phyloP scores from a whole-genome alignment of 2,329 filamentous ascomycete species.

The Colletotrichum sp. region DNA sequence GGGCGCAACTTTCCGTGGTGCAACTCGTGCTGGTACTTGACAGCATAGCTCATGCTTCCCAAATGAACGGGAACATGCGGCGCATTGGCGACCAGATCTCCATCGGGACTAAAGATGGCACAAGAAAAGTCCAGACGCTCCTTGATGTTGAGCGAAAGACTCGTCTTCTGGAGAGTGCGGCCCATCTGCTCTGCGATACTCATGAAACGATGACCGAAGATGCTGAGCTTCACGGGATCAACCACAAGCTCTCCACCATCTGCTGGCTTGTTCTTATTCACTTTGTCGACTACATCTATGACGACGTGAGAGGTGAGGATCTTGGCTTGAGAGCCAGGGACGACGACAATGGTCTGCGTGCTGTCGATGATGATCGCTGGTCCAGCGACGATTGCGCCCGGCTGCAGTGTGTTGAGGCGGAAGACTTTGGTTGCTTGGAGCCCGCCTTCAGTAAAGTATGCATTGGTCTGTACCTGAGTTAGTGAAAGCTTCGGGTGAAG shows the following conservation, averaged over 20 bases:
- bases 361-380: constrained; percentile 72
- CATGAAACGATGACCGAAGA: constrained; percentile 85
- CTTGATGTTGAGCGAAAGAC: constrained; percentile 81
- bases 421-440: constrained; percentile 65
- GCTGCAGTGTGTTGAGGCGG: constrained; percentile 65
- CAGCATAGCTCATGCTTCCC: constrained; percentile 79
- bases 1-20: constrained; percentile 56
- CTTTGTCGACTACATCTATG: constrained; percentile 33
- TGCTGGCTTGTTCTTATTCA: not conserved
- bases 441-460: constrained; percentile 18
- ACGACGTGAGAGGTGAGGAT: constrained; percentile 49
- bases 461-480: not conserved
- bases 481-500: not conserved
- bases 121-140: constrained; percentile 84
- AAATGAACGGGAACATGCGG: constrained; percentile 77
- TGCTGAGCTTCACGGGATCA: constrained; percentile 75
- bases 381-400: constrained; percentile 65
- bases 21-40: constrained; percentile 63
- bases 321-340: constrained; percentile 58
- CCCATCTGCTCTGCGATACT: constrained; percentile 87
- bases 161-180: constrained; percentile 76
- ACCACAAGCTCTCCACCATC: constrained; percentile 35
- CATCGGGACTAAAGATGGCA: constrained; percentile 76
- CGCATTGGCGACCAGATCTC: constrained; percentile 75
- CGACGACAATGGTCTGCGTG: constrained; percentile 75